Base-by-base conservation (phyloP, 192 early-diverging fungal species). In the Geosiphon pyriformis region DNA sequence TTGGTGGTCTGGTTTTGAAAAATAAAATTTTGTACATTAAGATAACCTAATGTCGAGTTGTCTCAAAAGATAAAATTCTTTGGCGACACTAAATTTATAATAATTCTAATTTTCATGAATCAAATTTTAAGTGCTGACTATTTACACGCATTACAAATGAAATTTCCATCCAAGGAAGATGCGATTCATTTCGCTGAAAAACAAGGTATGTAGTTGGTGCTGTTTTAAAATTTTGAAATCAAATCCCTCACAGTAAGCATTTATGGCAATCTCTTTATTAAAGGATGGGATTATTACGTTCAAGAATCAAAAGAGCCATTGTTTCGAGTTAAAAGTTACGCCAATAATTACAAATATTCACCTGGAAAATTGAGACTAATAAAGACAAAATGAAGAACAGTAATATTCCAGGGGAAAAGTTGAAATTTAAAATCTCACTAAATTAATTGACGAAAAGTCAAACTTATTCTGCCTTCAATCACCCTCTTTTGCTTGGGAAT, bases 161-260 rank as follows among this genome's bases (percentile, higher is more conserved):
- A 93, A 73, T 98, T 98, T 75, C 49, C 69, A 22, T 75, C 81
- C 31, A 93, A 91, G 76, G 93, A 98, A 69, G 91, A 90, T 35
- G 94, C 96, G 30, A 82, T 95, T 61, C 73, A 82, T 37, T 98
- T 98, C 82, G 96, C 93, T n/a, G 92, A 96, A 74, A 89, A 90
- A 62, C 93, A 96, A 78, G 94, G 77, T 81, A 72, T 49, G 22
- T 4, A 20, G 17, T 60, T n/a, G 4, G 25, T 56, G 6, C 18
- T 25, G 8, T 17, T 25, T 8, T 46, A 20, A 25, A 2, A 17
- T 58, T 10, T 42, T 10, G 7, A 26, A 8, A 42, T 60, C 20
- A 59, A 18, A 15, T 61, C 15, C 1, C 20, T 6, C 30, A 33
- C 33, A 59, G 3, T 34, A 26, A 4, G 10, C 32, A 26, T 58